Base-by-base conservation (phyloP, 805 yeast genomes). In the Kodamaea sagamina region DNA sequence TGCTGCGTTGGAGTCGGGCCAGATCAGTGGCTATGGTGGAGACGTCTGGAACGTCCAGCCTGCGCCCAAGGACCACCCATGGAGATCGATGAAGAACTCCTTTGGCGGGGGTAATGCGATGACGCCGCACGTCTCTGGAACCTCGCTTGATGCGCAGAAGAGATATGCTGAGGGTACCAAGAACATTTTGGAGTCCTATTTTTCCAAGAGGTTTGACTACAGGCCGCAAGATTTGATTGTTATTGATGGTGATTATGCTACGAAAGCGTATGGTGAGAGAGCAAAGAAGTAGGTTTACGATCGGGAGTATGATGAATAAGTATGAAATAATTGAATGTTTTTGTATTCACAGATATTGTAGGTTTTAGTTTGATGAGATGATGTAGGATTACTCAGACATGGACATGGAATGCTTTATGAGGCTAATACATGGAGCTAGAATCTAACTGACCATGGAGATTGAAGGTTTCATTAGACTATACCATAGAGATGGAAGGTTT, bases 1-100 rank as follows among this genome's bases (percentile, higher is more conserved):
- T 0, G 89, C 72, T n/a, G 90, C 92, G 1, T 76, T 85, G 27
- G 59, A 71, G 43, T 66, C 79, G 29, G 93, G 93, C 39, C 82
- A 82, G 54, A 61, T 85, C 37, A 72, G 84, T 55, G 92, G 90
- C 41, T 86, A 85, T 60, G 93, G 89, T 56, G 92, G 92, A 54
- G 93, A 85, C 63, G 92, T 86, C 41, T 85, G 92, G 88, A 76
- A 57, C 69, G 83, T 83, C 12, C 93, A 86, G 64, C 93, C 93
- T 35, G 86, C 92, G 22, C 89, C 89, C 50, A 67, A 69, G 42
- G 75, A 74, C 61, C 89, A 84, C 57, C 89, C 89, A 50, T 86
- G 92, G 92, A 75, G 89, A 72, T 44, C 71, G 7, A 77, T 84
- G 81, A 58, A 67, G 36, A 83, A 84, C 75, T 68, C 76, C 56